These are phyloP conservation scores for Moesziomyces antarcticus DNA, from an alignment of 1,284 basidiomycete species.

Conservation along the genomic window DNA sequence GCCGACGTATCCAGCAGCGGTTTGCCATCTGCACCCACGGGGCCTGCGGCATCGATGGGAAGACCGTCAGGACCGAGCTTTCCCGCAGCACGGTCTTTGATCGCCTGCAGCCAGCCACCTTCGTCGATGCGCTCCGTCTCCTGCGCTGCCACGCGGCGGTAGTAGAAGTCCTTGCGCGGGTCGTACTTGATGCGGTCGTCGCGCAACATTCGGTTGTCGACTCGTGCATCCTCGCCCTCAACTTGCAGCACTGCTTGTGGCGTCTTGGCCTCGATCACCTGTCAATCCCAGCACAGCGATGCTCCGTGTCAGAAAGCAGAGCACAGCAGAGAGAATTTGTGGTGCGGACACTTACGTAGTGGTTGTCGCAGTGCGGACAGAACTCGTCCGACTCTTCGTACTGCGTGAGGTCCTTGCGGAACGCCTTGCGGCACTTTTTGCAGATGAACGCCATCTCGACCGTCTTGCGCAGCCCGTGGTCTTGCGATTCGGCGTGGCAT, in stretches of 20 bases:
- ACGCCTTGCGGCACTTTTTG: conserved; percentile 98
- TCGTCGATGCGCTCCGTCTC: conserved; percentile 60
- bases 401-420: conserved; percentile 88
- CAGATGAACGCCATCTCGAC: conserved; percentile 93
- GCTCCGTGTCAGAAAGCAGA: neutral
- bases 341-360: conserved; percentile 76
- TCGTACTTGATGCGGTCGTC: conserved; percentile 76
- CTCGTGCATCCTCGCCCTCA: conserved; percentile 87
- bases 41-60: conserved; percentile 22
- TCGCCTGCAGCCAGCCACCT: conserved; percentile 56
- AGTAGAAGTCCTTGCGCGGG: conserved; percentile 72
- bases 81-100: conserved; percentile 50
- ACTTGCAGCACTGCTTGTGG: conserved; percentile 85
- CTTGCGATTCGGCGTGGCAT: conserved; percentile 86
- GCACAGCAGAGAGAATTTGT: neutral
- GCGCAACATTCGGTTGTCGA: conserved; percentile 82
- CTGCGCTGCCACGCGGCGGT: conserved; percentile 42
- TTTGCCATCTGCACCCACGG: conserved; percentile 27
- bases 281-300: neutral
- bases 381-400: conserved; percentile 98
- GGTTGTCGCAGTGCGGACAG: conserved; percentile 97
- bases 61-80: conserved; percentile 40
- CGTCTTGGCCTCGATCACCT: conserved; percentile 94
- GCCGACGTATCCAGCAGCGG: conserved; percentile 30
- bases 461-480: conserved; percentile 79